Evolutionary conservation across 2,329 filamentous ascomycete species (phyloP).

Genomic region (Paraconiothyrium brasiliense): DNA sequence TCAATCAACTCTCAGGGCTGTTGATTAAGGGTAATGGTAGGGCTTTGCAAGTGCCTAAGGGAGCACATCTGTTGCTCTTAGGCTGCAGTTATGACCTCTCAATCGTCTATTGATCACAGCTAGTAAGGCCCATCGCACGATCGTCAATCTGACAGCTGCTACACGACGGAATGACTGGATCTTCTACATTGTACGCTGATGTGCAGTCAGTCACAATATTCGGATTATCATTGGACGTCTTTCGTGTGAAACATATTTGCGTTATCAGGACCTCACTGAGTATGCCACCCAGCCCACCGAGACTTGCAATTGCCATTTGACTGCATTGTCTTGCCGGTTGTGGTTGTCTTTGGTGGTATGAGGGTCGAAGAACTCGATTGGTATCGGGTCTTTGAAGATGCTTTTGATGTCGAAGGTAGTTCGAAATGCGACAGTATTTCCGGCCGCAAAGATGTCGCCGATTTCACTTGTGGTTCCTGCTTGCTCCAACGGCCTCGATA

Average conservation of each 20-base stretch:
- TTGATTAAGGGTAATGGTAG: neutral
- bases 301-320: neutral
- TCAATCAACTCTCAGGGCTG: neutral
- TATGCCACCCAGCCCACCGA: neutral
- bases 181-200: neutral
- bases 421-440: neutral
- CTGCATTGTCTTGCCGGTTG: neutral
- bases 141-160: neutral
- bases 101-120: neutral
- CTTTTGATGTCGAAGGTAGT: neutral
- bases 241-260: neutral
- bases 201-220: neutral
- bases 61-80: neutral
- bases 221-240: neutral
- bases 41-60: neutral
- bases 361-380: neutral
- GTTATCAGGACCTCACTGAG: neutral
- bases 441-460: neutral
- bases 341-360: neutral
- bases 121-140: neutral
- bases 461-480: neutral
- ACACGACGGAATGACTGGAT: neutral
- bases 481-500: neutral
- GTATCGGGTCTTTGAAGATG: neutral
- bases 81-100: neutral